Conservation (phyloP, 106 monocot genomes). For the Narthecium ossifragum region DNA sequence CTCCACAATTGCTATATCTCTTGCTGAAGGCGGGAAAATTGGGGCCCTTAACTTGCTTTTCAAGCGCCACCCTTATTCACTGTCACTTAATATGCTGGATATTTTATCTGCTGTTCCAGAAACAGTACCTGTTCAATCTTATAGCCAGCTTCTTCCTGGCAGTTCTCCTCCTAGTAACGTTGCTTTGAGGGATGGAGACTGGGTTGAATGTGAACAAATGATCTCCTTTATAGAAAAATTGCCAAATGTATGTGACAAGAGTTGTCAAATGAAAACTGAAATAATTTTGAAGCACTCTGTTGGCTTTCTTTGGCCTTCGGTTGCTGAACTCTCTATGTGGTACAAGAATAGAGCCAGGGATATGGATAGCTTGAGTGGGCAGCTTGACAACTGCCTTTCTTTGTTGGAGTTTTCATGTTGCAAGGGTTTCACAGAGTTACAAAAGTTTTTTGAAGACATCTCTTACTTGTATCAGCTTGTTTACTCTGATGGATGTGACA, state of each 20-base stretch:
- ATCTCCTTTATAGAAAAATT: slow-evolving; percentile 35
- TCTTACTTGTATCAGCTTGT: slow-evolving; percentile 68
- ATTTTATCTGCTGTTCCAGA: slow-evolving; percentile 84
- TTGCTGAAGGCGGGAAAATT: slow-evolving; percentile 94
- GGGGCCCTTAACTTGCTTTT: slow-evolving; percentile 91
- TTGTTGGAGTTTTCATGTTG: slow-evolving; percentile 65
- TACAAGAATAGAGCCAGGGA: slow-evolving; percentile 76
- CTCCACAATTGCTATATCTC: slow-evolving; percentile 43
- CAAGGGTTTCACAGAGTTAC: slow-evolving; percentile 63
- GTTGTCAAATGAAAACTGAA: slow-evolving; percentile 50
- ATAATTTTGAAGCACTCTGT: slow-evolving; percentile 39
- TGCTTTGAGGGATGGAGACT: slow-evolving; percentile 69
- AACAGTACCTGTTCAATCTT: slow-evolving; percentile 79
- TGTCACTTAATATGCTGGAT: slow-evolving; percentile 38
- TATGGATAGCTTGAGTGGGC: slow-evolving; percentile 87
- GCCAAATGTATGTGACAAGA: slow-evolving; percentile 23
- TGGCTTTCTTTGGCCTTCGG: slow-evolving; percentile 75
- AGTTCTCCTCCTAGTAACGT: slow-evolving; percentile 34
- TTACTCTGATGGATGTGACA: slow-evolving; percentile 43
- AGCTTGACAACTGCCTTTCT: slow-evolving; percentile 75
- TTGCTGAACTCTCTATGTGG: slow-evolving; percentile 60
- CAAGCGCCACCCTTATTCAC: slow-evolving; percentile 91
- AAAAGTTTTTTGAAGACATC: slow-evolving; percentile 63
- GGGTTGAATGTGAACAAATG: slow-evolving; percentile 85
- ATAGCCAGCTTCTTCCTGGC: slow-evolving; percentile 86